phyloP scores from a whole-genome alignment of 371 early-diverging fungal species.

The Zychaea mexicana region DNA sequence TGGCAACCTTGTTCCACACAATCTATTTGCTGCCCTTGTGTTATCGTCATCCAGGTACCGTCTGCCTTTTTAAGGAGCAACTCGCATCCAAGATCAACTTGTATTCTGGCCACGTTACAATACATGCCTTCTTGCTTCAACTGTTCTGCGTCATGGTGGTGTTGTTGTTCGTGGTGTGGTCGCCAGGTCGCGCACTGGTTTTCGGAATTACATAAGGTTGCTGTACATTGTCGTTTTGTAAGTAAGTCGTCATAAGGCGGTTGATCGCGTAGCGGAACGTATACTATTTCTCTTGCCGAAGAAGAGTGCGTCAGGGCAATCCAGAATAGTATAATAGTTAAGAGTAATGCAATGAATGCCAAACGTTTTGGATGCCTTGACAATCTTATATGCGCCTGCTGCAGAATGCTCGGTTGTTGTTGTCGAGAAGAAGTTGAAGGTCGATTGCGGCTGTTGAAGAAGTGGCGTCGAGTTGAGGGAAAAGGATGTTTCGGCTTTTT shows the following conservation, averaged over 20 bases:
- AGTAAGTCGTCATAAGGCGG: constrained; percentile 9
- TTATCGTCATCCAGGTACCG: constrained; percentile 28
- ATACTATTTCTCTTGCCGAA: not conserved
- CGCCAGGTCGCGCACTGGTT: constrained; percentile 8
- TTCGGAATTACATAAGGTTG: constrained; percentile 10
- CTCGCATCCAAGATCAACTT: constrained; percentile 38
- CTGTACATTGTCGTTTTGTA: constrained; percentile 13
- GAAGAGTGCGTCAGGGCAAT: constrained; percentile 1
- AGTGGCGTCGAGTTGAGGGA: constrained; percentile 5
- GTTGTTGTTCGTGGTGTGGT: constrained; percentile 9
- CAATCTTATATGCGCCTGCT: too few relatives aligned
- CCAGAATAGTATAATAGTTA: not conserved
- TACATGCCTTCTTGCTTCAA: constrained; percentile 18
- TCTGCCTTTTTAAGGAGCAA: constrained; percentile 20
- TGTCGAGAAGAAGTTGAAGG: not conserved
- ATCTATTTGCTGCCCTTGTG: constrained; percentile 27
- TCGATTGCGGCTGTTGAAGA: not conserved
- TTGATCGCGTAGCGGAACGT: constrained; percentile 10
- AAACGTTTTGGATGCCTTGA: not conserved
- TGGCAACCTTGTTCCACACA: constrained; percentile 26
- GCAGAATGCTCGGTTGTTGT: not conserved
- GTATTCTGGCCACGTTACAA: constrained; percentile 36
- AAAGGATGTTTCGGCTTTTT: not conserved
- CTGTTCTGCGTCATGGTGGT: not conserved
- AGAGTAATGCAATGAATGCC: not conserved